Evolutionary conservation across 2,329 filamentous ascomycete species (phyloP).

Genomic region (Alternaria sp.): DNA sequence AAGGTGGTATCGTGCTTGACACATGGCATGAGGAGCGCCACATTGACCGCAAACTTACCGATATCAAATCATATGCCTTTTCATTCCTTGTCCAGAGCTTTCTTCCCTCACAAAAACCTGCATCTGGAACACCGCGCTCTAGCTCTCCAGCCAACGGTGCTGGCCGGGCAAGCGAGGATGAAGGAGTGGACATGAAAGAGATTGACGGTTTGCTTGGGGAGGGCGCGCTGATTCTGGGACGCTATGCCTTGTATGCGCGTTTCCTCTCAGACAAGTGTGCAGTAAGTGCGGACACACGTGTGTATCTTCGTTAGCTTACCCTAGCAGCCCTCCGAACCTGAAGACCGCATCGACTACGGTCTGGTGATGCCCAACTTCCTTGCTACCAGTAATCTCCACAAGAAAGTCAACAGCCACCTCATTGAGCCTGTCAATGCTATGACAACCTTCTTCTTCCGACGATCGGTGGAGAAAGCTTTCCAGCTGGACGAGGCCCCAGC

Average conservation of each 20-base stretch:
- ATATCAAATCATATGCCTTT: conserved; percentile 97
- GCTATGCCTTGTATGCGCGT: conserved; percentile 90
- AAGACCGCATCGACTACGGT: conserved; percentile 62
- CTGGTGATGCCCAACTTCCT: conserved; percentile 77
- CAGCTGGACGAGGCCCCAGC: conserved; percentile 89
- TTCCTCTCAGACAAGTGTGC: conserved; percentile 88
- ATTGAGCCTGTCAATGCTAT: conserved; percentile 85
- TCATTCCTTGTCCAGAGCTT: conserved; percentile 97
- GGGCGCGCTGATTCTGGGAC: conserved; percentile 87
- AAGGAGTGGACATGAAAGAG: conserved; percentile 95
- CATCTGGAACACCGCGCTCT: conserved; percentile 69
- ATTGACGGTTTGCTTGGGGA: conserved; percentile 87
- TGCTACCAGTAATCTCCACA: conserved; percentile 76
- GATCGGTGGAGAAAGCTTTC: conserved; percentile 96
- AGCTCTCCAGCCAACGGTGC: conserved; percentile 71
- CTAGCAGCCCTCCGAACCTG: conserved; percentile 36
- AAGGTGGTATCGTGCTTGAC: conserved; percentile 93
- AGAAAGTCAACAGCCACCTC: conserved; percentile 78
- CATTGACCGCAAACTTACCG: conserved; percentile 85
- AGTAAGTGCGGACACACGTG: conserved; percentile 58
- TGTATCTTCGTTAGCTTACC: conserved; percentile 19
- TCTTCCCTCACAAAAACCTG: conserved; percentile 71
- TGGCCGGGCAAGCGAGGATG: conserved; percentile 79
- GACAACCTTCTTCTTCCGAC: conserved; percentile 95
- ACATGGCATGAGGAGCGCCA: conserved; percentile 91